Evolutionary conservation across 192 early-diverging fungal genomes (phyloP), one percentile per base, ranked within the genome.

Genomic region (Endogone sp.): DNA sequence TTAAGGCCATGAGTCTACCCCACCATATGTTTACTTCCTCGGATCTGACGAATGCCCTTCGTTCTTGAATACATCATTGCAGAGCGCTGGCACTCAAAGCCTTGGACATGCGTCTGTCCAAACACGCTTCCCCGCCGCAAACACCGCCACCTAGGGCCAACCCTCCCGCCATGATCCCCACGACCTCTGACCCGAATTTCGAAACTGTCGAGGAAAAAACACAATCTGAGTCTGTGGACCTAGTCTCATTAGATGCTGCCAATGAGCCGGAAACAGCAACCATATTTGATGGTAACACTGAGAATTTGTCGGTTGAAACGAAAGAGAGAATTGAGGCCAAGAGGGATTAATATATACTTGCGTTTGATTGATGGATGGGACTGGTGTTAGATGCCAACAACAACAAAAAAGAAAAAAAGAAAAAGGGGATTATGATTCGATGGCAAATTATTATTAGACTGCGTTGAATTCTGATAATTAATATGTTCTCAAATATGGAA

Each of bases 21-120:
- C n/a, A n/a, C n/a, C n/a, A n/a, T n/a, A n/a, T n/a, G 20, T 13
- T 44, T 31, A 20, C 11, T 26, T 20, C 31, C 60, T 61, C 16
- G 27, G 9, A 20, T 44, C 20, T 62, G 22, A 23, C 2, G 23
- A 26, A 21, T 44, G 27, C 44, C 3, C 2, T 16, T 57, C 13
- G 16, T 60, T 20, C 28, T 30, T 57, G 61, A 31, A 67, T 29
- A 9, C 29, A 31, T 64, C 30, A 56, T 49, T 66, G 10, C 70
- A 89, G 88, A 67, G 84, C 89, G 9, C 63, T 90, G 66, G 89
- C 90, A 26, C 74, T 90, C 28, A 82, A 85, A 71, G 87, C 87
- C 49, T 70, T 90, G 58, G 86, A 91, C 67, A 82, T 83, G 80
- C 77, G 85, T 60, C 69, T 91, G 58, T 79, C 77, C 3, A 69